phyloP scores from a whole-genome alignment of 2,329 filamentous ascomycete genomes.

The Ilyonectria destructans region DNA sequence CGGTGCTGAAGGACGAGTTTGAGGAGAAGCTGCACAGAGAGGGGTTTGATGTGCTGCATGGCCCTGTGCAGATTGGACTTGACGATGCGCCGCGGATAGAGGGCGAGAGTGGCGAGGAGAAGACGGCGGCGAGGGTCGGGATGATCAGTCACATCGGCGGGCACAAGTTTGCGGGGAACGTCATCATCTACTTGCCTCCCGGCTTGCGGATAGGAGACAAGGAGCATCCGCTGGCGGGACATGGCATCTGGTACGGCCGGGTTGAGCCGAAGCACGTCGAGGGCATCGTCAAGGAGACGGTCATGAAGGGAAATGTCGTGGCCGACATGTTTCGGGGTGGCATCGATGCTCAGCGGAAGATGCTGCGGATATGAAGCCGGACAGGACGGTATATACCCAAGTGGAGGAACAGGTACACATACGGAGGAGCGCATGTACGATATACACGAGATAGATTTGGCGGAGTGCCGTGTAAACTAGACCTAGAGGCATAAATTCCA shows the following conservation, averaged over 20 bases:
- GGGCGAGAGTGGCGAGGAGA: slow-evolving; percentile 28
- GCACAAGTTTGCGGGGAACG: slow-evolving; percentile 89
- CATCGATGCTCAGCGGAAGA: slow-evolving; percentile 70
- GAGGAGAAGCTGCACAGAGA: slow-evolving; percentile 68
- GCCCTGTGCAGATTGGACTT: slow-evolving; percentile 58
- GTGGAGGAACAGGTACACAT: slow-evolving; percentile 7
- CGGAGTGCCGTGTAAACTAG: slow-evolving; percentile 9
- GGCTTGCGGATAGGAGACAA: slow-evolving; percentile 58
- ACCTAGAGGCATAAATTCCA: slow-evolving; percentile 2
- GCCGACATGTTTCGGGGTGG: slow-evolving; percentile 82
- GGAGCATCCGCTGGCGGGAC: slow-evolving; percentile 75
- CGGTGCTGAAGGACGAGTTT: slow-evolving; percentile 81
- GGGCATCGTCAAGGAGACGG: slow-evolving; percentile 81
- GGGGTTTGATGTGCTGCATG: slow-evolving; percentile 66
- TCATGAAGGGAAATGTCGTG: slow-evolving; percentile 78
- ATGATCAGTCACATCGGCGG: slow-evolving; percentile 87
- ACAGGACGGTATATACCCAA: slow-evolving; percentile 36
- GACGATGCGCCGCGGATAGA: slow-evolving; percentile 40
- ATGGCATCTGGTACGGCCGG: slow-evolving; percentile 87
- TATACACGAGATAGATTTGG: not conserved
- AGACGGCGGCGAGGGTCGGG: slow-evolving; percentile 72
- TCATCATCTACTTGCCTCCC: slow-evolving; percentile 85
- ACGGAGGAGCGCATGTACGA: not conserved
- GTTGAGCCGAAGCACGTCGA: slow-evolving; percentile 84
- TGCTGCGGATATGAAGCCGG: slow-evolving; percentile 62